Percentiles rank a stretch among this genome's conserved stretches.
Conservation (phyloP, 208 protist species). For the Leishmania tropica region DNA sequence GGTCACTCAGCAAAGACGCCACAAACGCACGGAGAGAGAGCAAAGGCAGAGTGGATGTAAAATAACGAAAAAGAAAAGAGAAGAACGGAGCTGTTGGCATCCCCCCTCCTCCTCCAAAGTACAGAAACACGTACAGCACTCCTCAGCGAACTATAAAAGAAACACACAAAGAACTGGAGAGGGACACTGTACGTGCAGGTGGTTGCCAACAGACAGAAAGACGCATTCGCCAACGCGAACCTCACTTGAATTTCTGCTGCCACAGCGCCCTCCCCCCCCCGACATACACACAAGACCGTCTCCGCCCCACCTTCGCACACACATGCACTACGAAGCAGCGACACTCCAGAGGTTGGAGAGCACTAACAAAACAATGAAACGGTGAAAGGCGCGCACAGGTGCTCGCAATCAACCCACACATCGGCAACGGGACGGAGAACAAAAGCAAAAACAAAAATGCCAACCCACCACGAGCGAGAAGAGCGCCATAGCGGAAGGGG, state of each 20-base stretch:
- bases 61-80: conserved; percentile 10
- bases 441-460: not conserved
- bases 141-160: not conserved
- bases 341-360: not conserved
- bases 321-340: not conserved
- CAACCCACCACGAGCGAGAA: not conserved
- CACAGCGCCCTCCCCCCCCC: not conserved
- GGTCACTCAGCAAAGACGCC: not conserved
- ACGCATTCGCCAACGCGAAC: not conserved
- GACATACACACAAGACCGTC: not conserved
- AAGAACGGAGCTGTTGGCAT: not conserved
- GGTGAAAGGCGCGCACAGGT: not conserved
- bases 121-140: not conserved
- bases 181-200: not conserved
- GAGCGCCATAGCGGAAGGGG: not conserved
- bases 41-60: too few relatives aligned
- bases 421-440: not conserved
- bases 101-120: not conserved
- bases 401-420: not conserved
- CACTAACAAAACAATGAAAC: not conserved
- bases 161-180: not conserved
- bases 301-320: too few relatives aligned
- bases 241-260: not conserved
- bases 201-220: not conserved
- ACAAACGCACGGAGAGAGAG: conserved; percentile 1